Evolutionary conservation across 306 rosid species (phyloP).

Genomic region (Acacia confusa): DNA sequence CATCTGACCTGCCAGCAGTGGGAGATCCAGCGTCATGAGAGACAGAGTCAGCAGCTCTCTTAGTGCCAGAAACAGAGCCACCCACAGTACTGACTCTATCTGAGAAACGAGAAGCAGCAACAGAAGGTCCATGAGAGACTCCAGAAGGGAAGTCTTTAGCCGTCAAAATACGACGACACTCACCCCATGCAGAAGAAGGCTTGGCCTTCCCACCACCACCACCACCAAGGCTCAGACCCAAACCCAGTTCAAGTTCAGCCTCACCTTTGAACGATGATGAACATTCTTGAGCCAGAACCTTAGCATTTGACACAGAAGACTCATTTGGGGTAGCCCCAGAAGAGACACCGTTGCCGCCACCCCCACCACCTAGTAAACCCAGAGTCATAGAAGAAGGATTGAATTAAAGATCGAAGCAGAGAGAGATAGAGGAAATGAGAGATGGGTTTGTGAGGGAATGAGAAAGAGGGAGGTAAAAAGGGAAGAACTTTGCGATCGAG

Average conservation of each 20-base stretch:
- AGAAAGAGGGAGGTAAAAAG: slow-evolving; percentile 11
- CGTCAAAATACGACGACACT: slow-evolving; percentile 60
- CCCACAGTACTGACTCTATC: slow-evolving; percentile 28
- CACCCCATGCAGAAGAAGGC: slow-evolving; percentile 45
- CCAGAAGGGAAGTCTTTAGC: slow-evolving; percentile 66
- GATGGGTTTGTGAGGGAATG: neutral
- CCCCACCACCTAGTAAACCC: slow-evolving; percentile 37
- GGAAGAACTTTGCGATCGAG: neutral
- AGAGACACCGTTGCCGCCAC: slow-evolving; percentile 31
- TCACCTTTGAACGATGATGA: slow-evolving; percentile 45
- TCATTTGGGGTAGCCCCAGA: slow-evolving; percentile 47
- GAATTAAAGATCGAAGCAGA: neutral
- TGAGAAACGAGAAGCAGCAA: slow-evolving; percentile 44
- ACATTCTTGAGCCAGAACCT: slow-evolving; percentile 38
- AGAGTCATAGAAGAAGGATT: slow-evolving; percentile 31
- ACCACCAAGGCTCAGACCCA: slow-evolving; percentile 47
- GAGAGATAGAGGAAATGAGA: neutral
- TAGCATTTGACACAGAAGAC: slow-evolving; percentile 35
- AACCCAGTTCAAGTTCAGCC: slow-evolving; percentile 61
- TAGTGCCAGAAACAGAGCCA: slow-evolving; percentile 53
- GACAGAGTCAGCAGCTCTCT: slow-evolving; percentile 69
- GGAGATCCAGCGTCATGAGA: slow-evolving; percentile 58
- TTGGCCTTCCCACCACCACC: slow-evolving; percentile 35
- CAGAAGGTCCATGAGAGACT: slow-evolving; percentile 39
- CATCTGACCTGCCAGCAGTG: slow-evolving; percentile 50